phyloP scores from a whole-genome alignment of 257 asterid species.

The Capsicum pubescens region DNA sequence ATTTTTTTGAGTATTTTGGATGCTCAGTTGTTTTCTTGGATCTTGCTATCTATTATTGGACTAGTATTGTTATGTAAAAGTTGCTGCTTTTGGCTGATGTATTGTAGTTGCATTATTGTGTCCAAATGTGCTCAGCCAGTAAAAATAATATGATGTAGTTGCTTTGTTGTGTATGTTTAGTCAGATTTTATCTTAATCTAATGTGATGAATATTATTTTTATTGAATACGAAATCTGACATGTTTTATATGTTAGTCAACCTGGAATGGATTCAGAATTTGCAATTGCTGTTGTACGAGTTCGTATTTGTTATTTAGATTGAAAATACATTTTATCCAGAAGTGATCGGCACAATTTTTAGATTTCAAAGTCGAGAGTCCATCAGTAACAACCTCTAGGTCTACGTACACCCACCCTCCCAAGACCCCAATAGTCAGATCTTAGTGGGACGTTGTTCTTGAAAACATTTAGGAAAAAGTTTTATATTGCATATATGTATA shows the following conservation, averaged over 20 bases:
- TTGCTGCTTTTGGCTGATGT: background rate
- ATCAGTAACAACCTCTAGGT: background rate
- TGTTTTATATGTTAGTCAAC: background rate
- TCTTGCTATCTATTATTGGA: background rate
- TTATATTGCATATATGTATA: background rate
- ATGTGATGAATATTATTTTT: background rate
- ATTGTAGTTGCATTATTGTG: conserved; percentile 6
- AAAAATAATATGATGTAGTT: background rate
- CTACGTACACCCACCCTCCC: background rate
- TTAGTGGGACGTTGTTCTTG: background rate
- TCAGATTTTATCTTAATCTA: too few species aligned
- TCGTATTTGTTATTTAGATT: background rate
- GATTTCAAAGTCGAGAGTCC: background rate
- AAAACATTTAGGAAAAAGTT: background rate
- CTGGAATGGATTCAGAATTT: background rate
- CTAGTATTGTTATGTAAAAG: background rate
- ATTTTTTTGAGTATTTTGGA: background rate
- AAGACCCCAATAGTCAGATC: background rate
- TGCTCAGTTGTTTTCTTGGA: background rate
- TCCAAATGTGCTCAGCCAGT: background rate
- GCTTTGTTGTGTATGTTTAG: background rate
- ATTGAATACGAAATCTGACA: conserved; percentile 13
- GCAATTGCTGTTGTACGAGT: background rate
- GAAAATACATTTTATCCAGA: background rate
- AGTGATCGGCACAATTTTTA: background rate